Evolutionary conservation across 1,284 basidiomycete genomes (phyloP).

Genomic region (Irpex lacteus): DNA sequence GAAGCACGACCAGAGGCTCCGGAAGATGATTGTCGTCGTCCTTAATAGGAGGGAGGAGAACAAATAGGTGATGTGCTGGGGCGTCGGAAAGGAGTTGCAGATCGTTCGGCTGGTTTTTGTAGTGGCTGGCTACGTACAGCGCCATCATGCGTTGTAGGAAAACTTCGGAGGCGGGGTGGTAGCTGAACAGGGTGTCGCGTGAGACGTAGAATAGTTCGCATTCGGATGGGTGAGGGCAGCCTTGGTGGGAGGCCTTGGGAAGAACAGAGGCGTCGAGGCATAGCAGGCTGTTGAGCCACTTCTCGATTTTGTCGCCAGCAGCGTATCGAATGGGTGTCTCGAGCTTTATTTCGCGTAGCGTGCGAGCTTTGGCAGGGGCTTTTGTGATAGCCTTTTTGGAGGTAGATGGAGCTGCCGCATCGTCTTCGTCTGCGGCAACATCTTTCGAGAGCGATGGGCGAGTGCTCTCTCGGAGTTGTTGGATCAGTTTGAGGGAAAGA

Average conservation of each 20-base stretch:
- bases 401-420: conserved; percentile 40
- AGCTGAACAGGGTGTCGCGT: conserved; percentile 95
- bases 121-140: conserved; percentile 95
- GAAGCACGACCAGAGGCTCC: conserved; percentile 92
- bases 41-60: conserved; percentile 88
- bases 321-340: conserved; percentile 95
- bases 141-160: conserved; percentile 99
- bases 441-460: conserved; percentile 69
- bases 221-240: conserved; percentile 89
- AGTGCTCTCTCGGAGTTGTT: conserved; percentile 91
- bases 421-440: conserved; percentile 44
- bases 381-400: conserved; percentile 51
- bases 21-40: conserved; percentile 86
- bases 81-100: conserved; percentile 96
- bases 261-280: conserved; percentile 91
- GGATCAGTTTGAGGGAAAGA: conserved; percentile 95
- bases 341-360: conserved; percentile 92
- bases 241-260: conserved; percentile 61
- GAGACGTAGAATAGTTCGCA: conserved; percentile 97
- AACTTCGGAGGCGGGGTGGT: conserved; percentile 93
- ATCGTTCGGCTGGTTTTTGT: conserved; percentile 99
- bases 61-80: conserved; percentile 95
- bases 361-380: conserved; percentile 67
- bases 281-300: conserved; percentile 90
- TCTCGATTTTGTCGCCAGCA: conserved; percentile 86